Evolutionary conservation across 2,329 filamentous ascomycete genomes (phyloP), one percentile per base, ranked within the genome.

Genomic region (Aspergillus sp.): DNA sequence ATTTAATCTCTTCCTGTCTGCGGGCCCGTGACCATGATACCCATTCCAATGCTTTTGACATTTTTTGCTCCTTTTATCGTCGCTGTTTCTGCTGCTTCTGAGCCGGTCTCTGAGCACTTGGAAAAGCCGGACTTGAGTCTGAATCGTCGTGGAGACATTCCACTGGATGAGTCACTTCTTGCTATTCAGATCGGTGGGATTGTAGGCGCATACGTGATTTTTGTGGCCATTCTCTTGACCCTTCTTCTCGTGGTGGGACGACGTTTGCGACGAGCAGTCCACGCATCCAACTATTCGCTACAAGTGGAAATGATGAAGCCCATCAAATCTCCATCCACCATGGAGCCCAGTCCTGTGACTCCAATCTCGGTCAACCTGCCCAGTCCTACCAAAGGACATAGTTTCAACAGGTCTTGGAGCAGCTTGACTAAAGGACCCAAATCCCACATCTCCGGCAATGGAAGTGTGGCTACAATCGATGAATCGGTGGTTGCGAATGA

Each of bases 161-260:
- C n/a, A 50, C 43, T 81, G 56, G 75, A 90, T 62, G 71, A 71
- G 50, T 68, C 76, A 12, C 81, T 85, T 44, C 79, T 96, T 19
- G 88, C 90, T 12, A 83, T 82, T 46, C 85, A 96, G 66, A 83
- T 96, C 54, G 85, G 86, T 51, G 88, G 84, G 53, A 86, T 97
- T 47, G 77, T 91, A 46, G 89, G 84, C 48, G 84, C 87, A 46
- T 96, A 96, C 79, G 76, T 90, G 46, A 66, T 88, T 48, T 87
- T 82, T 31, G 76, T 94, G 60, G 75, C 89, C 58, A 67, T 93
- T 57, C 81, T 93, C 57, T 83, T 88, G 56, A 72, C 81, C 30
- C 70, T 80, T 37, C 71, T 90, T 6, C 71, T 89, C 34, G 64
- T 78, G 19, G 73, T 89, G 64, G 65, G 82, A 65, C 62, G 79